Percentiles rank a stretch among this genome's conserved stretches.
Conservation (phyloP, 2,329 filamentous ascomycete genomes). For the Stemphylium lycopersici region DNA sequence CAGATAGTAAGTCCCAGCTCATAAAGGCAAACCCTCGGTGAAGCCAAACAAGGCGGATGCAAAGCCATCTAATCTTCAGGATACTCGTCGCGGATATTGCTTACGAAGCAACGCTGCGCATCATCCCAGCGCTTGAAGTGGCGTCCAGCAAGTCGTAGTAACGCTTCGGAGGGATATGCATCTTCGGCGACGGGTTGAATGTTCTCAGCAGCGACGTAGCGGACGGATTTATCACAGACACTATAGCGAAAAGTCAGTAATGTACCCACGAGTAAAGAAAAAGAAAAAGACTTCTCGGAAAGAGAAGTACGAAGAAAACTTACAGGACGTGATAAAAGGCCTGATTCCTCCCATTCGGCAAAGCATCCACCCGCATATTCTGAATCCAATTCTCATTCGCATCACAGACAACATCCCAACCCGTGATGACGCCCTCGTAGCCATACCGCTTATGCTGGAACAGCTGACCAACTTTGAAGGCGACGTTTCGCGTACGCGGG, state of each 20-base stretch:
- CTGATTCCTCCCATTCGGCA: conserved; percentile 66
- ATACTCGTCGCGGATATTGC: conserved; percentile 82
- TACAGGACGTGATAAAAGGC: conserved; percentile 88
- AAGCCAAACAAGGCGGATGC: no score
- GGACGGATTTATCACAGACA: conserved; percentile 69
- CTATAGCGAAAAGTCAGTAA: conserved; percentile 49
- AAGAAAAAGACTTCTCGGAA: neutral
- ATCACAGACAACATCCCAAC: conserved; percentile 74
- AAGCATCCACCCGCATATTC: conserved; percentile 65
- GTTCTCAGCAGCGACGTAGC: conserved; percentile 83
- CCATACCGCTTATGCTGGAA: conserved; percentile 82
- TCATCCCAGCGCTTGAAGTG: conserved; percentile 88
- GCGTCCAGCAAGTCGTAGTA: conserved; percentile 76
- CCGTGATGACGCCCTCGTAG: conserved; percentile 82
- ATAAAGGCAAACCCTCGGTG: no score
- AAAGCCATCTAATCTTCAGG: conserved; percentile 71
- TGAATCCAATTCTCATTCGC: conserved; percentile 67
- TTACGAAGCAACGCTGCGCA: conserved; percentile 72
- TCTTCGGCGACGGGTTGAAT: conserved; percentile 58
- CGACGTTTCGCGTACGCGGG: conserved; percentile 22
- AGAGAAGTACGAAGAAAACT: conserved; percentile 50
- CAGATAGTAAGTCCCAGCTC: no score
- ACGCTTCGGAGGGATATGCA: conserved; percentile 58
- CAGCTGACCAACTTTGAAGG: conserved; percentile 71
- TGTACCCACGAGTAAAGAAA: conserved; percentile 27